Percentiles rank a stretch among this genome's conserved stretches.
phyloP scores from a whole-genome alignment of 2,329 filamentous ascomycete genomes.

The Aureobasidium sp. region DNA sequence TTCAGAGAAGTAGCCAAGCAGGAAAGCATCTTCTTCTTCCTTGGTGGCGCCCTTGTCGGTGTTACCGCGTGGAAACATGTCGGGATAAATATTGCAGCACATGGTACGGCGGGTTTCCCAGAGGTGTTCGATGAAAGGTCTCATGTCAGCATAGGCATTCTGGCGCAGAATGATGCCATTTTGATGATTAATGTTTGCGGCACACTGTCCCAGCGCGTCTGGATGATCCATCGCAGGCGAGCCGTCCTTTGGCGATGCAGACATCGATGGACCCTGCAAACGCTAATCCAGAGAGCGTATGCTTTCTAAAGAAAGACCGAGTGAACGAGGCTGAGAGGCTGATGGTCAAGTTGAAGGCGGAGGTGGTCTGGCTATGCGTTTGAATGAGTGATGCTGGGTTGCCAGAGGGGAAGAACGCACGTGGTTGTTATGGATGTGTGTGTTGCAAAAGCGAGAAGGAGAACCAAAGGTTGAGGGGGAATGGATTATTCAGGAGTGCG shows the following conservation, averaged over 20 bases:
- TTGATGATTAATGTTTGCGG: not conserved
- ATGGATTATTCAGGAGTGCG: not conserved
- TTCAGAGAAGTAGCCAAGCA: slow-evolving; percentile 24
- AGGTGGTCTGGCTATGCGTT: too few species aligned
- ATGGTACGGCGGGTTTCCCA: slow-evolving; percentile 22
- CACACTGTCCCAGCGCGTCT: not conserved
- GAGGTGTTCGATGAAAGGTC: slow-evolving; percentile 25
- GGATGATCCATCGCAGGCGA: not conserved
- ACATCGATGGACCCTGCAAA: too few species aligned
- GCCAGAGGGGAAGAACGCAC: not conserved
- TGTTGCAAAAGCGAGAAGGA: not conserved
- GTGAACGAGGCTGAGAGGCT: not conserved
- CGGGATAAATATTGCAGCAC: slow-evolving; percentile 27
- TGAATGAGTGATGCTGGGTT: not conserved
- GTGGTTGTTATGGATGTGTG: not conserved
- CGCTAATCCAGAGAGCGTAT: too few species aligned
- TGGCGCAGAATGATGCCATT: slow-evolving; percentile 25
- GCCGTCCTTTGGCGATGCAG: not conserved
- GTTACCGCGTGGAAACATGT: slow-evolving; percentile 26
- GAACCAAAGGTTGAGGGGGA: too few species aligned
- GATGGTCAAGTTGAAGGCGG: not conserved
- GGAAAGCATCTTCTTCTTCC: slow-evolving; percentile 27
- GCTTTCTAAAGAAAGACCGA: too few species aligned
- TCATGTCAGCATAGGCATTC: slow-evolving; percentile 25
- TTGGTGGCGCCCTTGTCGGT: slow-evolving; percentile 17